These are phyloP conservation scores for Aphanomyces cochlioides DNA, from an alignment of 352 stramenopile species.

Conservation along the genomic window DNA sequence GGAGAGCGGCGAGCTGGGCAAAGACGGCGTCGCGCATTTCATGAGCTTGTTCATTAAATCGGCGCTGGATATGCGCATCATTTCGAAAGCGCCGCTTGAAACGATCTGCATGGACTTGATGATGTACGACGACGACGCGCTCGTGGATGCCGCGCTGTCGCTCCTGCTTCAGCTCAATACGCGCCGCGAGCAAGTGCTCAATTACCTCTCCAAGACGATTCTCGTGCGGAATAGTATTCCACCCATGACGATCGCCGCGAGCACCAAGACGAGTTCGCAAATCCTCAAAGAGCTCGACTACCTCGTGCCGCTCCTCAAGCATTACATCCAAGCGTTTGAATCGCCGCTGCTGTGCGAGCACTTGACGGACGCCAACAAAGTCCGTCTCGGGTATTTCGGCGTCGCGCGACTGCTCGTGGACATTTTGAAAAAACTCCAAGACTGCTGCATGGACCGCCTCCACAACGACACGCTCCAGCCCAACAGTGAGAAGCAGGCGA, in stretches of 20 bases:
- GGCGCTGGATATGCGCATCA: constrained; percentile 10
- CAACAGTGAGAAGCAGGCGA: constrained; percentile 26
- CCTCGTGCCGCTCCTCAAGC: constrained; percentile 21
- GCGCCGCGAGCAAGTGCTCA: constrained; percentile 19
- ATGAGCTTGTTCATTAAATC: constrained; percentile 14
- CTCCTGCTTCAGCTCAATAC: constrained; percentile 26
- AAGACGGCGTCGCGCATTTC: constrained; percentile 6
- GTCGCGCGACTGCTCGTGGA: constrained; percentile 18
- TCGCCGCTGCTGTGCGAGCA: constrained; percentile 26
- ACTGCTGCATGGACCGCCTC: constrained; percentile 19
- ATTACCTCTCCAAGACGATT: constrained; percentile 16
- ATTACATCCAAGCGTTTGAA: constrained; percentile 29
- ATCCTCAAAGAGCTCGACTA: constrained; percentile 30
- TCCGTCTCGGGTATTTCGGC: constrained; percentile 23
- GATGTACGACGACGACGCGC: constrained; percentile 29
- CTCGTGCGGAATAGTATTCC: constrained; percentile 12
- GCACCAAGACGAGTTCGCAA: constrained; percentile 17
- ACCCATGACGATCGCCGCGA: not conserved
- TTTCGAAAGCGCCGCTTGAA: constrained; percentile 10
- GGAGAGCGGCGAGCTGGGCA: not conserved
- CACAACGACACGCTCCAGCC: constrained; percentile 8
- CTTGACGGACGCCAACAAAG: constrained; percentile 24
- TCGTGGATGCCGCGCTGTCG: constrained; percentile 14
- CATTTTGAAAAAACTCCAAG: constrained; percentile 25
- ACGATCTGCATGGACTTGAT: constrained; percentile 31